Percentiles rank a stretch among this genome's conserved stretches.
phyloP scores from a whole-genome alignment of 2,329 filamentous ascomycete genomes.

The Fusarium graminum region DNA sequence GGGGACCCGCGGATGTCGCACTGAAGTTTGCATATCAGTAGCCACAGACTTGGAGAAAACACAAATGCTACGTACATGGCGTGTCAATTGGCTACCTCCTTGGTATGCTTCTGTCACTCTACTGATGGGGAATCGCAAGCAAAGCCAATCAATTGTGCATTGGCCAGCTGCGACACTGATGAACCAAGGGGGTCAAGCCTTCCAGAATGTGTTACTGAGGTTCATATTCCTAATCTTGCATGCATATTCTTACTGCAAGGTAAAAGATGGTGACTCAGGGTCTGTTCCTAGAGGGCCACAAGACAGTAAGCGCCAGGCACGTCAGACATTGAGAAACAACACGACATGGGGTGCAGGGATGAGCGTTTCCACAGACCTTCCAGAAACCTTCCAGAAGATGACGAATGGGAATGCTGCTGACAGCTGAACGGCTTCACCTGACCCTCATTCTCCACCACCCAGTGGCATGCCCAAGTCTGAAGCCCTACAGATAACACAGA shows the following conservation, averaged over 20 bases:
- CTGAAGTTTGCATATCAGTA: not conserved
- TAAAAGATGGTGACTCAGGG: constrained; percentile 13
- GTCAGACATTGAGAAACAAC: constrained; percentile 11
- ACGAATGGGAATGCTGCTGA: constrained; percentile 7
- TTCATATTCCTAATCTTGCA: constrained; percentile 1
- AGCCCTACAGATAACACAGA: constrained; percentile 3
- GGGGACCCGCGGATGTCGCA: not conserved
- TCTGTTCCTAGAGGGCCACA: constrained; percentile 14
- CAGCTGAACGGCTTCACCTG: constrained; percentile 22
- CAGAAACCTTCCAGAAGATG: constrained; percentile 22
- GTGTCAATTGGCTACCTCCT: not conserved
- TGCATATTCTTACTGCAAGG: not conserved
- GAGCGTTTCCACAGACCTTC: constrained; percentile 16
- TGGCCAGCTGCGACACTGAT: not conserved
- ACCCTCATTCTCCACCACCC: constrained; percentile 18
- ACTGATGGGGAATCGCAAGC: not conserved
- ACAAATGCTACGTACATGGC: not conserved
- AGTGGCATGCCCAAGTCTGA: not conserved
- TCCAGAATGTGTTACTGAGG: constrained; percentile 7
- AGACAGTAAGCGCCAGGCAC: constrained; percentile 10
- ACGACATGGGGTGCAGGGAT: constrained; percentile 13
- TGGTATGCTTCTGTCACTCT: not conserved
- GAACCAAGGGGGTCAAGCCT: constrained; percentile 3
- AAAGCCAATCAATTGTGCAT: not conserved
- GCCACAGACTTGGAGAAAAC: not conserved